Evolutionary conservation across 73 alveolate species (phyloP).

Genomic region (Tetrahymena thermophila): DNA sequence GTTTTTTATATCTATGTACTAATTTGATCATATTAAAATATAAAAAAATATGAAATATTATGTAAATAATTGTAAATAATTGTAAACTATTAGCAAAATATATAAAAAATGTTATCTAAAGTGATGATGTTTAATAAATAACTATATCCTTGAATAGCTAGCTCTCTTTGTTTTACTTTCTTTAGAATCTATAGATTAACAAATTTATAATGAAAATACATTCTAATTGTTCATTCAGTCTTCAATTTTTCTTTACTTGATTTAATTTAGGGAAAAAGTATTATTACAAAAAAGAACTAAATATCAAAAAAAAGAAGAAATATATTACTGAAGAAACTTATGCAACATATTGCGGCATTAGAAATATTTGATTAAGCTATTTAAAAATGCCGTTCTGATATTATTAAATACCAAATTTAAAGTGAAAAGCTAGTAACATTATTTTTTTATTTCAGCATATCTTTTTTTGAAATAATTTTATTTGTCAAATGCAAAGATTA

Average conservation of each 20-base stretch:
- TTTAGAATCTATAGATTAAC: not conserved
- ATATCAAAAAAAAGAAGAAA: not conserved
- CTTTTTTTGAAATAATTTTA: too few species aligned
- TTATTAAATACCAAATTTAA: not conserved
- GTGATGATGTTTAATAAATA: too few species aligned
- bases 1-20: not conserved
- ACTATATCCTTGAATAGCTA: too few species aligned
- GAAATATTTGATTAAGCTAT: not conserved
- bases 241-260: not conserved
- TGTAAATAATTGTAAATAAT: too few species aligned
- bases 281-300: not conserved
- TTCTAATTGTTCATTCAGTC: not conserved
- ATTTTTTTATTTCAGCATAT: not conserved
- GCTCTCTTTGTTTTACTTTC: too few species aligned
- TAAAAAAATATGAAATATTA: not conserved
- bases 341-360: not conserved
- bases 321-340: not conserved
- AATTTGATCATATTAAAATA: not conserved
- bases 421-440: not conserved
- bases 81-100: not conserved
- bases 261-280: not conserved
- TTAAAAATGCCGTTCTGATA: not conserved
- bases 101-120: too few species aligned
- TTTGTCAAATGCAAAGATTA: not conserved
- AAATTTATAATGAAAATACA: not conserved